These are phyloP conservation scores for Tremella yokohamensis DNA, from an alignment of 768 basidiomycete species.

Conservation along the genomic window DNA sequence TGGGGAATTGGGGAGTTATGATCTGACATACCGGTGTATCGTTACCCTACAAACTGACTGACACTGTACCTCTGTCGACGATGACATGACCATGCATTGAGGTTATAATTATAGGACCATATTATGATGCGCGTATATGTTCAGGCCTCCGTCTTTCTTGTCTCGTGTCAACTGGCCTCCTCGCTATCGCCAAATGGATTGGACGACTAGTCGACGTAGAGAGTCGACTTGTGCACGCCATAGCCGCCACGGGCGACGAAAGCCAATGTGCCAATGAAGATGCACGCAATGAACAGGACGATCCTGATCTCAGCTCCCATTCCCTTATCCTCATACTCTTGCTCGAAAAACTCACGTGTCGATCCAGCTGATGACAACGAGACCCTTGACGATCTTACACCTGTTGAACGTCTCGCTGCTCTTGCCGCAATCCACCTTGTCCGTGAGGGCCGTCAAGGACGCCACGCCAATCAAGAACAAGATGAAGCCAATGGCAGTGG, in stretches of 20 bases:
- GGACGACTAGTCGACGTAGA: constrained; percentile 34
- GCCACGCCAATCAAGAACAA: constrained; percentile 50
- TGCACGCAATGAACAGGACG: constrained; percentile 44
- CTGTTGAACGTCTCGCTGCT: constrained; percentile 31
- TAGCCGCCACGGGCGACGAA: constrained; percentile 39
- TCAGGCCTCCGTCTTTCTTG: too few species aligned
- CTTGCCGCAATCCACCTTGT: constrained; percentile 43
- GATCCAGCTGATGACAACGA: constrained; percentile 50
- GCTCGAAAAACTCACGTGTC: constrained; percentile 36
- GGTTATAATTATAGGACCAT: too few species aligned
- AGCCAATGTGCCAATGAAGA: constrained; percentile 39
- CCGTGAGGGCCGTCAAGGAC: constrained; percentile 47
- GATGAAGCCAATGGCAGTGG: constrained; percentile 50
- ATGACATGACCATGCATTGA: too few species aligned
- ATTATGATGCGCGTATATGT: too few species aligned
- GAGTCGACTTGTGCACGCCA: constrained; percentile 34
- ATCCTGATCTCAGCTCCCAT: constrained; percentile 31
- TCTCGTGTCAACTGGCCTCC: too few species aligned
- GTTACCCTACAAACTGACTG: too few species aligned
- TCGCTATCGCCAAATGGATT: too few species aligned
- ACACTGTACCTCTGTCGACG: too few species aligned
- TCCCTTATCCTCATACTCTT: too few species aligned
- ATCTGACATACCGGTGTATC: too few species aligned
- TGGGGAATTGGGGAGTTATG: too few species aligned
- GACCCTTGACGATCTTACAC: constrained; percentile 49